phyloP scores from a whole-genome alignment of 306 rosid genomes.

The Acacia confusa region DNA sequence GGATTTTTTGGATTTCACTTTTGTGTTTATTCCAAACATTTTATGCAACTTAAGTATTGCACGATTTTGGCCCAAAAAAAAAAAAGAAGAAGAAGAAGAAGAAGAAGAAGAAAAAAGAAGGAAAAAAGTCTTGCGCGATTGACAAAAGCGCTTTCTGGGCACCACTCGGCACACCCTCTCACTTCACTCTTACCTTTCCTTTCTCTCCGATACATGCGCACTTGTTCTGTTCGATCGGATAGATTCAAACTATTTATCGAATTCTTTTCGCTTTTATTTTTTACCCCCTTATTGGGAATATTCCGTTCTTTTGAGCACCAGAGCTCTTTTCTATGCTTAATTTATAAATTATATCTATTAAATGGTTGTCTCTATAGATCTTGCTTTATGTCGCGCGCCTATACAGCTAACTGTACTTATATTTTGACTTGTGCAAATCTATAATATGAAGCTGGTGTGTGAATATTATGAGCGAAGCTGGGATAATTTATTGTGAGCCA shows the following conservation, averaged over 20 bases:
- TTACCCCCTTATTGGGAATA: not conserved
- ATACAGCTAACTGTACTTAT: not conserved
- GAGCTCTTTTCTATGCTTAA: constrained; percentile 16
- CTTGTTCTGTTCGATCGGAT: constrained; percentile 3
- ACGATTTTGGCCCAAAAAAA: not conserved
- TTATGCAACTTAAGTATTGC: not conserved
- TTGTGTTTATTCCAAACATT: not conserved
- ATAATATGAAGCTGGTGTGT: not conserved
- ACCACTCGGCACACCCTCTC: not conserved
- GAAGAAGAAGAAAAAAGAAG: no score
- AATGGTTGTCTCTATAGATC: constrained; percentile 36
- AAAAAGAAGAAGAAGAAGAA: no score
- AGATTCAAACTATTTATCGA: constrained; percentile 24
- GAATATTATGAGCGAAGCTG: not conserved
- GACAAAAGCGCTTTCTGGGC: not conserved
- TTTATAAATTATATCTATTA: not conserved
- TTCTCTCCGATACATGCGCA: not conserved
- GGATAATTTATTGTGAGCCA: not conserved
- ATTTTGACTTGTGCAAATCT: constrained; percentile 21
- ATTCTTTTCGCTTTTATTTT: constrained; percentile 13
- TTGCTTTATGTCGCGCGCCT: constrained; percentile 29
- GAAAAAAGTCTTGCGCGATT: not conserved
- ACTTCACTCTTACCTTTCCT: not conserved
- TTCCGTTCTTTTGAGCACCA: constrained; percentile 1
- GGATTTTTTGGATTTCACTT: not conserved